phyloP scores from a whole-genome alignment of 495 filamentous ascomycete species.

The Aspergillus saccharolyticus region DNA sequence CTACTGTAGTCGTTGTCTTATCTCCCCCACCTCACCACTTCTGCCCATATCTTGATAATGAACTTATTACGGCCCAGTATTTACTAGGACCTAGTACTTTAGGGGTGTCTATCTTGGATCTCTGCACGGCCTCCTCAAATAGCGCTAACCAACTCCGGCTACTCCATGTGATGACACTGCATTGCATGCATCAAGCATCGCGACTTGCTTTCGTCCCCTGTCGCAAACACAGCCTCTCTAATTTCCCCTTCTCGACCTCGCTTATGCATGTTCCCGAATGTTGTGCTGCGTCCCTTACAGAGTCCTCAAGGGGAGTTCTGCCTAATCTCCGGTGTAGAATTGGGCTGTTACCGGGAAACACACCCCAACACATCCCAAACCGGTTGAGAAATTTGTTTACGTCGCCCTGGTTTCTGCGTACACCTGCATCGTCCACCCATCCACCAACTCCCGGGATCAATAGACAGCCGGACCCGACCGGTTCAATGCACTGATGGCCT shows the following conservation, averaged over 20 bases:
- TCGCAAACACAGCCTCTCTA: no score
- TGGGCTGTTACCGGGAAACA: neutral
- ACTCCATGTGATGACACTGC: neutral
- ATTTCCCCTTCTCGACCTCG: neutral
- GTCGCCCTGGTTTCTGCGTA: no score
- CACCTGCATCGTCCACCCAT: no score
- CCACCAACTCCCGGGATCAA: neutral
- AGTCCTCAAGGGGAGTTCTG: neutral
- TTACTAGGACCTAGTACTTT: no score
- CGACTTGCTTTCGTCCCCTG: neutral
- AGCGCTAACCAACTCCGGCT: neutral
- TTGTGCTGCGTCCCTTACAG: neutral
- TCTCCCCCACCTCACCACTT: no score
- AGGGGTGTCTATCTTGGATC: neutral
- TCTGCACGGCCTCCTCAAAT: neutral
- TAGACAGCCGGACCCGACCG: slow-evolving; percentile 16
- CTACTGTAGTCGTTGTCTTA: no score
- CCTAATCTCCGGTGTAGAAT: neutral
- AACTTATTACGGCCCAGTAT: neutral
- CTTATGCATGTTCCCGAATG: neutral
- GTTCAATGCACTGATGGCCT: slow-evolving; percentile 25
- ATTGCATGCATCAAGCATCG: slow-evolving; percentile 2
- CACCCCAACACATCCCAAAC: neutral
- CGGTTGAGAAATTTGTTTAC: no score
- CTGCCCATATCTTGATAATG: no score